A percentile compares a stretch with the other conserved stretches of the same genome.
Evolutionary conservation across 2,329 filamentous ascomycete species (phyloP).

Genomic region (Penicillium sclerotigenum): DNA sequence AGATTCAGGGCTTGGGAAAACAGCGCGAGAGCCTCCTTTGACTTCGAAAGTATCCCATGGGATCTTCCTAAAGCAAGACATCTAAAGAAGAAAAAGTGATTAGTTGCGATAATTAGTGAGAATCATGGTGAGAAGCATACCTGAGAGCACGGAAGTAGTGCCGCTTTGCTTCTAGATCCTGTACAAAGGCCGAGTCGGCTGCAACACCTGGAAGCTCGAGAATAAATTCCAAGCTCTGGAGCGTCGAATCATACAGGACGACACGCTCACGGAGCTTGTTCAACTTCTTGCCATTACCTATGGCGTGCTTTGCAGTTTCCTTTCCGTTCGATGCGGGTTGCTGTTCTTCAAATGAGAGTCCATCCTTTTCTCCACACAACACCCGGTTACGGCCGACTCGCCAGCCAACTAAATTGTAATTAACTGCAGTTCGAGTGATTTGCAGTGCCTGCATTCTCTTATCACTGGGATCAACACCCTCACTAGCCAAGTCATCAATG

Average conservation of each 20-base stretch:
- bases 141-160: slow-evolving; percentile 87
- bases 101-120: slow-evolving; percentile 12
- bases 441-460: slow-evolving; percentile 86
- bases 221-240: slow-evolving; percentile 87
- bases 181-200: slow-evolving; percentile 71
- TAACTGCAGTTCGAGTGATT: slow-evolving; percentile 87
- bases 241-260: slow-evolving; percentile 83
- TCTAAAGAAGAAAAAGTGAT: slow-evolving; percentile 42
- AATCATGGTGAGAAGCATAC: slow-evolving; percentile 47
- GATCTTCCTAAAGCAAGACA: slow-evolving; percentile 82
- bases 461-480: slow-evolving; percentile 81
- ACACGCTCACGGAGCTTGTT: slow-evolving; percentile 79
- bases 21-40: slow-evolving; percentile 79
- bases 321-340: slow-evolving; percentile 53
- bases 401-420: slow-evolving; percentile 93
- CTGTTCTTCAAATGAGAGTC: slow-evolving; percentile 56
- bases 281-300: slow-evolving; percentile 71
- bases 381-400: slow-evolving; percentile 89
- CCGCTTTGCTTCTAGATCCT: slow-evolving; percentile 73
- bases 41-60: slow-evolving; percentile 69
- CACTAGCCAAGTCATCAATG: slow-evolving; percentile 81
- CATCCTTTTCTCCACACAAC: slow-evolving; percentile 78
- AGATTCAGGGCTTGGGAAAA: slow-evolving; percentile 69
- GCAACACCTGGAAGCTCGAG: slow-evolving; percentile 87
- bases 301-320: slow-evolving; percentile 53